Evolutionary conservation across 2,329 filamentous ascomycete species (phyloP), one percentile per base, ranked within the genome.

Genomic region (Aspergillus uvarum): DNA sequence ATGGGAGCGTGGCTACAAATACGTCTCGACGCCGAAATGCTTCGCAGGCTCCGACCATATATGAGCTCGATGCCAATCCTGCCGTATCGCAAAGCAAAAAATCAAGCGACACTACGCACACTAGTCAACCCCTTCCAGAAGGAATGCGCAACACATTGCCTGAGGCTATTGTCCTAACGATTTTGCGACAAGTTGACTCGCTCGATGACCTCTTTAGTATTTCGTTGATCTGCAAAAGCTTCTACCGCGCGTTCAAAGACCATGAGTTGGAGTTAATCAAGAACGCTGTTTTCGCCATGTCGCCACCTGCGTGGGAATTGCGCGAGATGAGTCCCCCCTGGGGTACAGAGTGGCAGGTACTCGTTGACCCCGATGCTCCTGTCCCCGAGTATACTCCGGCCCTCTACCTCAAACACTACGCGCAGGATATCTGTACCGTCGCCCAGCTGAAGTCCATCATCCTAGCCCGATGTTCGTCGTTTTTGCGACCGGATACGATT

Each of bases 231-330:
- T 86, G 83, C 67, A 79, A 77, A 51, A 81, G 81, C 21, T 86
- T 87, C 71, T 85, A 85, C 65, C 76, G 76, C 3, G 79, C 85
- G 0, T 87, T 84, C 72, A 85, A 86, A 68, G 74, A 77, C 21
- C 77, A 86, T 65, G 84, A 87, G 64, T 73, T 87, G 51, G 69
- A 76, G 0, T 74, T 87, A 2, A 80, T 87, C 58, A 82, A 82
- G 53, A 74, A 72, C 5, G 78, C 83, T 0, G 68, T 85, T 3
- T 79, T 76, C 54, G 82, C 80, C 51, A 80, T 82, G 75, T 87
- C 83, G 2, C 79, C 84, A 5, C 78, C 85, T 1, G 84, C 84
- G 0, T 87, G 83, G 83, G 85, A 88, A 65, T 75, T 85, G 52
- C 81, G 84, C 14, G 83, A 87, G 65, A 83, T 85, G 72, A 82